Base-by-base conservation (phyloP, 441 rosid genomes). In the Mallotus japonicus region DNA sequence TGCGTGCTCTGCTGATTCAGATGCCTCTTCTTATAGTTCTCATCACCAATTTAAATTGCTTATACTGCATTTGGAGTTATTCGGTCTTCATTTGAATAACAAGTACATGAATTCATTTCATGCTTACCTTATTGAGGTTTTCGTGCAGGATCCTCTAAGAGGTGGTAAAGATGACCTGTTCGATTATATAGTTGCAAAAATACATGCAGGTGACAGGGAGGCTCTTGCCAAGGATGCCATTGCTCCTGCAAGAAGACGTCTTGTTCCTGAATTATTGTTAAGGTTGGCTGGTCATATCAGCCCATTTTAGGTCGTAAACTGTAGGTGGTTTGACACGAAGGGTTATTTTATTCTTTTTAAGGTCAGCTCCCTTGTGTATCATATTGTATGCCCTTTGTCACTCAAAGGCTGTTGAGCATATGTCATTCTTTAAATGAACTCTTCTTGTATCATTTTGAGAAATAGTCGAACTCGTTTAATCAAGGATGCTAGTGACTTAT, bases 111-210 rank as follows among this genome's bases (percentile, higher is more conserved):
- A 7, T 44, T 44, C 47, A 7, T 44, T 9, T 44, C 10, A 1
- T 7, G 0, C 57, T 44, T 46, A 37, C 49, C 44, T 24, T 54
- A 46, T 16, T 19, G 11, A 19, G 28, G 20, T 42, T 7, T 69
- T 62, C 40, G 44, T 59, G 75, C 91, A 95, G 99, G 99, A 92
- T 87, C 99, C 99, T 37, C 73, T 95, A 65, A 86, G 99, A 86
- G 99, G 99, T 0, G 98, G 99, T 67, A 80, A 88, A 82, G 98
- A 95, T 55, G 93, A 89, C 51, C 70, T 91, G 51, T 90, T 90
- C 16, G 89, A 91, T 46, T 81, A 88, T 81, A 46, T 92, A 58
- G 89, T 95, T 64, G 79, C 87, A 46, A 70, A 77, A 70, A 89
- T 95, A 82, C 97, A 92, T 46, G 86, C 91, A 0, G 74, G 77